Base-by-base conservation (phyloP, 2,329 filamentous ascomycete genomes). In the Aspergillus neoniger region DNA sequence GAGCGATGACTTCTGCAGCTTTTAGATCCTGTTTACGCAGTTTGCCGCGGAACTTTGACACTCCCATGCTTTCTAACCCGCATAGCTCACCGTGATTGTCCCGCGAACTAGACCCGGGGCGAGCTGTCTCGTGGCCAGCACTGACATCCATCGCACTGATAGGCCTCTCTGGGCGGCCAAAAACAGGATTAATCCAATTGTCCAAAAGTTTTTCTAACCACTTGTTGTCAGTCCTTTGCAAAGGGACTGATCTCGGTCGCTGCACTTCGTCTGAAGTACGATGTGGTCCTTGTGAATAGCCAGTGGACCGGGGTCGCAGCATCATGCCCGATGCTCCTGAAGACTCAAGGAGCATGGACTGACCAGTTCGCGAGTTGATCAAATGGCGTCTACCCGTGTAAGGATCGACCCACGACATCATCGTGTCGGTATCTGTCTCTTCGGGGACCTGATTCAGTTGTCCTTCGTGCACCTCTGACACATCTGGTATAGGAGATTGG, bases 141-240 rank as follows among this genome's bases (percentile, higher is more conserved):
- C 58, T 70, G n/a, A 72, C 44, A 4, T 66, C 68, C n/a, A 77
- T 61, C 54, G 75, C 75, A 48, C 68, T 74, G 57, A 85, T 79
- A 14, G 70, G 69, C 44, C 74, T 72, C 65, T 84, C 79, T 14
- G 79, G 73, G 2, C 73, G 73, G n/a, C 82, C 76, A 71, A 96
- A 96, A 0, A 91, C 79, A 0, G 91, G 91, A 61, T 93, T 96
- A 8, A 89, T 76, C 91, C 91, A 96, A 8, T 79, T 80, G 38
- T 81, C 73, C 1, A 92, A 74, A 6, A 94, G 68, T 6, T 81
- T 77, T 8, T 82, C 79, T 2, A 92, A 76, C 89, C 89, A 92
- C 9, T 73, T 65, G n/a, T 63, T 69, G 15, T 65, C 61, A 5
- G 54, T 54, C 21, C 57, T 50, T 8, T 39, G 43, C 8, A 59